These are phyloP conservation scores for Lasiodiplodia citricola DNA, from an alignment of 2,329 filamentous ascomycete species.

Conservation along the genomic window DNA sequence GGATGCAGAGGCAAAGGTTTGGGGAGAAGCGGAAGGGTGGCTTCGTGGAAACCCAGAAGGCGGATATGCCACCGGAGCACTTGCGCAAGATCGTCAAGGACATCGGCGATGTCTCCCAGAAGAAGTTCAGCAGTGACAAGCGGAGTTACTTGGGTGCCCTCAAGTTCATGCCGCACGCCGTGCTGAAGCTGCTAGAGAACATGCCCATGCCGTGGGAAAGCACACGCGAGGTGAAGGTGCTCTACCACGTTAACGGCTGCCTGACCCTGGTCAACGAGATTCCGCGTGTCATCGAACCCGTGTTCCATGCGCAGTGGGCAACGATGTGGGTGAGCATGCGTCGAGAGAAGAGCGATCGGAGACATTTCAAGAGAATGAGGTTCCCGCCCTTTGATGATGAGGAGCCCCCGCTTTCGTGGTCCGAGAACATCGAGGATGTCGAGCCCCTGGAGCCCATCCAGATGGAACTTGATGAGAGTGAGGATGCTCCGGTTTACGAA, in stretches of 20 bases:
- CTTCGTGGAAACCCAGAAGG: slow-evolving; percentile 97
- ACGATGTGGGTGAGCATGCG: slow-evolving; percentile 99
- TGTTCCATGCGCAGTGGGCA: slow-evolving; percentile 98
- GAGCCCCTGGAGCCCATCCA: slow-evolving; percentile 97
- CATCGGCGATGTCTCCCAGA: slow-evolving; percentile 98
- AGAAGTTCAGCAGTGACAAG: slow-evolving; percentile 99
- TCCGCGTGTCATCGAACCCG: slow-evolving; percentile 93
- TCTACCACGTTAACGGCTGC: slow-evolving; percentile 98
- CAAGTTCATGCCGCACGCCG: slow-evolving; percentile 99
- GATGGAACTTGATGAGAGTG: slow-evolving; percentile 94
- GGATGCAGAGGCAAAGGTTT: slow-evolving; percentile 87
- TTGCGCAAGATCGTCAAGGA: slow-evolving; percentile 97
- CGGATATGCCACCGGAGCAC: slow-evolving; percentile 98
- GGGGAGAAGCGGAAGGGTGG: slow-evolving; percentile 96
- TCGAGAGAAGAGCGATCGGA: slow-evolving; percentile 92
- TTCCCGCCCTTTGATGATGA: slow-evolving; percentile 99
- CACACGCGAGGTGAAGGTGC: slow-evolving; percentile 91
- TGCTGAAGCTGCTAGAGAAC: slow-evolving; percentile 95
- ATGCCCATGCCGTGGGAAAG: slow-evolving; percentile 99
- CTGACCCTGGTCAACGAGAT: slow-evolving; percentile 96
- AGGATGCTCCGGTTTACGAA: slow-evolving; percentile 88
- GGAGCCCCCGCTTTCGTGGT: slow-evolving; percentile 96
- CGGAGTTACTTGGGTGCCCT: slow-evolving; percentile 94
- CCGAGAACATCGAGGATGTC: slow-evolving; percentile 98
- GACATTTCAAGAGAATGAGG: slow-evolving; percentile 98